Evolutionary conservation across 257 asterid genomes (phyloP).

Genomic region (Avicennia marina): DNA sequence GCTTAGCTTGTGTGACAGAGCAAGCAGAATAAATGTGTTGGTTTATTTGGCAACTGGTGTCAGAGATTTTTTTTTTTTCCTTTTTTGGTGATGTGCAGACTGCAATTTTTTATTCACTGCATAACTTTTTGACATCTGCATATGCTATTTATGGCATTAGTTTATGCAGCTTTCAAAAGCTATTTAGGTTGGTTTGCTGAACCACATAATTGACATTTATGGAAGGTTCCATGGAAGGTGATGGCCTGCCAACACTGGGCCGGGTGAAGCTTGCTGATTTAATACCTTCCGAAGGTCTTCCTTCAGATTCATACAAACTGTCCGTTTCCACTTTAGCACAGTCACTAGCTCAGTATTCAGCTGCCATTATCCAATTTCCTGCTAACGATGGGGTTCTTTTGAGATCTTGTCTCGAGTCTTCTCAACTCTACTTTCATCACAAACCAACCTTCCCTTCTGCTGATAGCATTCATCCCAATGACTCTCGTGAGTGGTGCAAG

Average conservation of each 20-base stretch:
- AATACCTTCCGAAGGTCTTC: constrained; percentile 79
- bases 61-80: too few species aligned
- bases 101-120: not conserved
- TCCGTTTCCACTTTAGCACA: constrained; percentile 83
- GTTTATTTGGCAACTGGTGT: not conserved
- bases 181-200: constrained; percentile 10
- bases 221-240: constrained; percentile 74
- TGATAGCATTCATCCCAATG: constrained; percentile 50
- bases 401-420: constrained; percentile 81
- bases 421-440: constrained; percentile 82
- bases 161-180: constrained; percentile 18
- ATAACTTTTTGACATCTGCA: not conserved
- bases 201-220: constrained; percentile 22
- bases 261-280: constrained; percentile 83
- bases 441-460: constrained; percentile 72
- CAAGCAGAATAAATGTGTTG: not conserved
- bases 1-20: not conserved
- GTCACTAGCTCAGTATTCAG: constrained; percentile 91
- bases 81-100: too few species aligned
- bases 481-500: constrained; percentile 82
- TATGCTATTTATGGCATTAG: constrained; percentile 3
- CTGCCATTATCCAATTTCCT: constrained; percentile 87
- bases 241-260: constrained; percentile 80
- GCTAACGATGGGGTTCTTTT: constrained; percentile 64
- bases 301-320: constrained; percentile 74